These are phyloP conservation scores for Solanum rostratum DNA, from an alignment of 257 asterid genomes.

Conservation along the genomic window DNA sequence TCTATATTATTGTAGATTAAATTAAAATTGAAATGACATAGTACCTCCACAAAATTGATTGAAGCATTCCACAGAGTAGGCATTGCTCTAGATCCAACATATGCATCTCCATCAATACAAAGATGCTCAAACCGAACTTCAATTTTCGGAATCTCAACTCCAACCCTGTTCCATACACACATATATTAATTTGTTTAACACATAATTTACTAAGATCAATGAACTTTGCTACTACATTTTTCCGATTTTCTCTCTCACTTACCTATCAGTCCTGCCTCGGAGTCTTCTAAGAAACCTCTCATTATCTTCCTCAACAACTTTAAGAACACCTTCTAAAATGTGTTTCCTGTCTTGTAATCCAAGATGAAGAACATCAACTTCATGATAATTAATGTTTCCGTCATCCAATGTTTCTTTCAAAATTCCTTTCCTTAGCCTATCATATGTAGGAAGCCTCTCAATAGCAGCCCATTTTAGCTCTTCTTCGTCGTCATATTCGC, in stretches of 20 bases:
- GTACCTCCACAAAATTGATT: constrained; percentile 69
- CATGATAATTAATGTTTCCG: constrained; percentile 52
- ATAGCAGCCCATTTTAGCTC: constrained; percentile 97
- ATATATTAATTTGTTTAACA: neutral
- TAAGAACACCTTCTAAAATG: constrained; percentile 53
- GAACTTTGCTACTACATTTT: neutral
- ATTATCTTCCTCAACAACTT: constrained; percentile 82
- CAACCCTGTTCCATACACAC: constrained; percentile 39
- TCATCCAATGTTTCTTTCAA: constrained; percentile 55
- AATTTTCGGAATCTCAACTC: constrained; percentile 67
- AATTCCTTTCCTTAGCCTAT: constrained; percentile 71
- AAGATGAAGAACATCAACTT: constrained; percentile 60
- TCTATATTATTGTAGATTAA: neutral
- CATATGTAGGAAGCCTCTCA: constrained; percentile 84
- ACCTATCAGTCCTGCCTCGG: constrained; percentile 83
- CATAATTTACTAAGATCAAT: neutral
- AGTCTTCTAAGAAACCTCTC: constrained; percentile 74
- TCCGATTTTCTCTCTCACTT: neutral
- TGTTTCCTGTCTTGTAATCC: constrained; percentile 52
- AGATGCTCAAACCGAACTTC: constrained; percentile 79
- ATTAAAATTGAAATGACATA: neutral
- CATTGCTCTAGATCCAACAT: constrained; percentile 78
- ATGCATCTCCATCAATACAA: constrained; percentile 66
- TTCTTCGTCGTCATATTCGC: constrained; percentile 67
- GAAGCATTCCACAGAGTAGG: constrained; percentile 74